Conservation (phyloP, 176 grass and related monocot species). For the Juncus effusus region DNA sequence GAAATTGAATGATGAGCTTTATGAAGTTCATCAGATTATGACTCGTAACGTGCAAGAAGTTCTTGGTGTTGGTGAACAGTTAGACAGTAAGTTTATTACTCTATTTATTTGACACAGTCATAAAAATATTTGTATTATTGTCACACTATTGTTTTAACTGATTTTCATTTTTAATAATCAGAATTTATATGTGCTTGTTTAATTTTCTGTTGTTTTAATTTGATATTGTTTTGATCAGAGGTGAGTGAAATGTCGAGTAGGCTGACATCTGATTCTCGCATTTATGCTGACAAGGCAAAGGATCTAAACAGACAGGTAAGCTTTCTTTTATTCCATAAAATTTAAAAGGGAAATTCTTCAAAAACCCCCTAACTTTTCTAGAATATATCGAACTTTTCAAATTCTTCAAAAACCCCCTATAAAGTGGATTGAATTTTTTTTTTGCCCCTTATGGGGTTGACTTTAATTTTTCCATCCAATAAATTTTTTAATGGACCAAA, state of each 20-base stretch:
- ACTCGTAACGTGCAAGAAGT: conserved; percentile 97
- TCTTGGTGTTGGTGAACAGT: conserved; percentile 92
- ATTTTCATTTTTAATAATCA: conserved; percentile 20
- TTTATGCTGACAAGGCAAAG: conserved; percentile 83
- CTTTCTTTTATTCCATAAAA: background rate
- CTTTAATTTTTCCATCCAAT: no score
- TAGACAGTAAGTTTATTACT: conserved; percentile 60
- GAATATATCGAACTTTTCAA: background rate
- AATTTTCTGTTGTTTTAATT: background rate
- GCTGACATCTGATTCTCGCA: conserved; percentile 79
- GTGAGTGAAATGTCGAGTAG: conserved; percentile 80
- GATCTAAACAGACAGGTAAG: conserved; percentile 78
- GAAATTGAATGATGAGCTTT: conserved; percentile 92
- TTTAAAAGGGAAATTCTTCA: background rate
- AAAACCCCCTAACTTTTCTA: no score
- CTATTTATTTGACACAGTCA: background rate
- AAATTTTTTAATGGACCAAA: no score
- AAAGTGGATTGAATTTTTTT: no score
- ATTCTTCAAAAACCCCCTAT: background rate
- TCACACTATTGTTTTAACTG: background rate
- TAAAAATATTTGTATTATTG: background rate
- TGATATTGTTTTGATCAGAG: conserved; percentile 45
- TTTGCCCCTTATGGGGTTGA: no score
- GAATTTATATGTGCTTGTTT: conserved; percentile 1
- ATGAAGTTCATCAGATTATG: conserved; percentile 93